Base-by-base conservation (phyloP, 176 grass and related monocot species). In the Pontederia paniculata region DNA sequence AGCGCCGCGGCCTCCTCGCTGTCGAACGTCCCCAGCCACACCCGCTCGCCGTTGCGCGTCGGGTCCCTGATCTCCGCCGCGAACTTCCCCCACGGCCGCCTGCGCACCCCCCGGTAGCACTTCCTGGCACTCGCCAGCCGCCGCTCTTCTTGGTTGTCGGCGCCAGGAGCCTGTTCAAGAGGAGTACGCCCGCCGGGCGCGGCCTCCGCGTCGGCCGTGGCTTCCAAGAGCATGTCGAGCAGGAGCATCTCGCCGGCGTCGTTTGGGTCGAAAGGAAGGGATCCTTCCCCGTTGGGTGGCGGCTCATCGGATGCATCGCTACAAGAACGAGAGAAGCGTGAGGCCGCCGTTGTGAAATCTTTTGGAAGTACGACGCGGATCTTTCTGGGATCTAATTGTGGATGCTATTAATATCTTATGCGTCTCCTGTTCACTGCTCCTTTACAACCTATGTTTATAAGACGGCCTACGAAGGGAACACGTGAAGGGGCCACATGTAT, bases 11-110 rank as follows among this genome's bases (percentile, higher is more conserved):
- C 52, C 52, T 54, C 52, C 17, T 16, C 52, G 20, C 18, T 20
- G 18, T 54, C 52, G 52, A 54, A 54, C 52, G 52, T 54, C 15
- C 52, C 52, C 52, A 54, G 16, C 52, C 52, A 54, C 52, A 54
- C 52, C 18, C 52, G 16, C 18, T 10, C 17, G 17, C 52, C 52
- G 17, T 54, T 16, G 17, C 52, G 16, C 52, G 52, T 54, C 8
- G 52, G 21, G 18, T 54, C 52, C 52, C 52, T 18, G 17, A 54
- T 54, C 52, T 54, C 52, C 52, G 52, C 52, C 9, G 52, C 52
- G 52, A 54, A 54, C 52, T 54, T 54, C n/a, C 52, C 52, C 52
- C 52, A 54, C 52, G 52, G 52, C 52, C 52, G 52, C 52, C 11
- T 54, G 17, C 52, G 16, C 52, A 54, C 52, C 0, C 52, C 52